A percentile compares a stretch with the other conserved stretches of the same genome.
phyloP scores from a whole-genome alignment of 805 yeast genomes.

The Clavispora asparagi region DNA sequence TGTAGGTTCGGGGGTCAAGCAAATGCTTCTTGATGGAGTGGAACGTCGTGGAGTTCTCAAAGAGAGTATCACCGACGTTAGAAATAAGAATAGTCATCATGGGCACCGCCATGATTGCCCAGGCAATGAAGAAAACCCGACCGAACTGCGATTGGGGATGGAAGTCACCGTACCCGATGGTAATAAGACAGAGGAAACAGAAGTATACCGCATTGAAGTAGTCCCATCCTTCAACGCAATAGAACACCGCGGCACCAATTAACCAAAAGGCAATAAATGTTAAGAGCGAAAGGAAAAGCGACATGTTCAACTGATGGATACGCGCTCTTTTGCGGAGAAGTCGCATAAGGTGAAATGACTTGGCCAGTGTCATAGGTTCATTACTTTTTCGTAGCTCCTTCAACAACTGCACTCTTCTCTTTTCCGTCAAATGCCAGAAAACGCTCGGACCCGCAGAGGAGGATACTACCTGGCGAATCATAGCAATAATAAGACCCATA shows the following conservation, averaged over 20 bases:
- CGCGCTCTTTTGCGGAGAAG: slow-evolving; percentile 41
- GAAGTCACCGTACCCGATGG: slow-evolving; percentile 83
- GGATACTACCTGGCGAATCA: slow-evolving; percentile 60
- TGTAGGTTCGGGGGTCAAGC: slow-evolving; percentile 6
- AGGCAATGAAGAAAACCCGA: slow-evolving; percentile 63
- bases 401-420: slow-evolving; percentile 33
- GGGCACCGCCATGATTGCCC: slow-evolving; percentile 84
- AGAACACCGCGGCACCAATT: slow-evolving; percentile 65
- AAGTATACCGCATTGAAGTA: slow-evolving; percentile 73
- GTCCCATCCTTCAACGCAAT: slow-evolving; percentile 60
- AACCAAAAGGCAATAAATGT: slow-evolving; percentile 60
- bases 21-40: not conserved
- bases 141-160: slow-evolving; percentile 63
- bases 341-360: slow-evolving; percentile 55
- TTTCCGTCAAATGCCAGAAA: slow-evolving; percentile 62
- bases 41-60: slow-evolving; percentile 15
- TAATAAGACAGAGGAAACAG: slow-evolving; percentile 66
- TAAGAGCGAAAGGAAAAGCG: slow-evolving; percentile 35
- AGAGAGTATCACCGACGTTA: slow-evolving; percentile 59
- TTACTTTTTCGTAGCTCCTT: slow-evolving; percentile 15
- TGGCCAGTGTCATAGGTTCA: slow-evolving; percentile 30
- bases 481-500: slow-evolving; percentile 68
- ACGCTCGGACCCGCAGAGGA: slow-evolving; percentile 59
- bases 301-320: slow-evolving; percentile 30
- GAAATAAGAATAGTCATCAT: slow-evolving; percentile 79